These are phyloP conservation scores for Asparagopsis taxiformis DNA, from an alignment of 31 red algal species.

Conservation along the genomic window DNA sequence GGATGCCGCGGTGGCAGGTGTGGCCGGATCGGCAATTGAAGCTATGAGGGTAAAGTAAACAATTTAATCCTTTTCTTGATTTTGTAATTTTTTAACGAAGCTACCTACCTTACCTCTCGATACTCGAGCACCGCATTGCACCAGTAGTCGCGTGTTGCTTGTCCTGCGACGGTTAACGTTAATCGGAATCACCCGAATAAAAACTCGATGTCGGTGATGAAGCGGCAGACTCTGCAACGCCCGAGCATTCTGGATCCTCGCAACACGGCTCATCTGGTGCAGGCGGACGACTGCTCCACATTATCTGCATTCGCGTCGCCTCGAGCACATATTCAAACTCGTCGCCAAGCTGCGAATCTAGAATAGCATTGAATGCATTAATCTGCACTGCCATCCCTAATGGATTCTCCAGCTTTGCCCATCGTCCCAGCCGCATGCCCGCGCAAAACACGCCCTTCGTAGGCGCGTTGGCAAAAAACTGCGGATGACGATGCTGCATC, in stretches of 20 bases:
- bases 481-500: not conserved
- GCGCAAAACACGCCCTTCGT: not conserved
- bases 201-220: not conserved
- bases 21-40: constrained; percentile 83
- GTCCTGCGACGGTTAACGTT: too few species aligned
- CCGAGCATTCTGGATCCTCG: not conserved
- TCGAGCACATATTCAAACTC: not conserved
- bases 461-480: not conserved
- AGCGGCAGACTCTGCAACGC: not conserved
- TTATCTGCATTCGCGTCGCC: not conserved
- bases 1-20: constrained; percentile 78
- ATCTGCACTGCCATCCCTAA: not conserved
- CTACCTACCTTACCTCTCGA: too few species aligned
- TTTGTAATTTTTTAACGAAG: too few species aligned
- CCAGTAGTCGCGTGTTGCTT: too few species aligned
- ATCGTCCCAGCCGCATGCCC: not conserved
- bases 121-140: too few species aligned
- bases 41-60: constrained; percentile 60
- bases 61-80: too few species aligned
- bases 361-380: not conserved
- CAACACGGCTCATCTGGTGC: not conserved
- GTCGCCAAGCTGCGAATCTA: not conserved
- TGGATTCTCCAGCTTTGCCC: not conserved
- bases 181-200: not conserved
- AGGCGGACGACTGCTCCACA: not conserved